Base-by-base conservation (phyloP, 2,329 filamentous ascomycete genomes). In the Pseudogymnoascus sp. region DNA sequence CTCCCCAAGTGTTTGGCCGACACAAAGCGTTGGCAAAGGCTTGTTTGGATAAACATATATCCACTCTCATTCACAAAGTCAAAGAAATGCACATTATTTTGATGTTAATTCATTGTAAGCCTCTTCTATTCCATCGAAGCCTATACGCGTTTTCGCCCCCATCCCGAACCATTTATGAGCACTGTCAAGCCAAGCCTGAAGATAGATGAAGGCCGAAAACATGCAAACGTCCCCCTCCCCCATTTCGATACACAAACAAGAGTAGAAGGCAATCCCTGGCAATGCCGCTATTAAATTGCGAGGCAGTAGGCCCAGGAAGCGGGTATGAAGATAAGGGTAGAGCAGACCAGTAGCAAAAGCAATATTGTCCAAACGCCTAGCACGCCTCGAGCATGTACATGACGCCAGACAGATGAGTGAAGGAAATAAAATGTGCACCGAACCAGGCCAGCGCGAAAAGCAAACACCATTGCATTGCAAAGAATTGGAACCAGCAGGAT, bases 271-370 rank as follows among this genome's bases (percentile, higher is more conserved):
- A 53, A 11, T 53, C 47, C 47, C 47, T 53, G 47, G 47, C 47
- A 53, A 53, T 33, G 47, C 47, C 47, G 47, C 47, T 35, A 53
- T 53, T 53, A 53, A 53, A 33, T 53, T 53, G 47, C 47, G 47
- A 53, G 47, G 47, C 47, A 53, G 47, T 33, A 33, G 47, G 47
- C 47, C 47, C 47, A 35, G 47, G 47, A 53, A 53, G 47, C 47
- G 47, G 47, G 47, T 53, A 53, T 53, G 47, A 53, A 53, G 47
- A 53, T 53, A 53, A 53, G 47, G 47, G 47, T 53, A 53, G 47
- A 53, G 47, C 47, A 53, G 47, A 53, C 47, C 47, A 53, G n/a
- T 53, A 53, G 47, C 47, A 53, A 53, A 53, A 53, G 47, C 47
- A 53, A 53, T 53, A 53, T 53, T 53, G 47, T 33, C 47, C 47